Evolutionary conservation across 2,329 filamentous ascomycete species (phyloP).

Genomic region (Trichoderma pleuroti): DNA sequence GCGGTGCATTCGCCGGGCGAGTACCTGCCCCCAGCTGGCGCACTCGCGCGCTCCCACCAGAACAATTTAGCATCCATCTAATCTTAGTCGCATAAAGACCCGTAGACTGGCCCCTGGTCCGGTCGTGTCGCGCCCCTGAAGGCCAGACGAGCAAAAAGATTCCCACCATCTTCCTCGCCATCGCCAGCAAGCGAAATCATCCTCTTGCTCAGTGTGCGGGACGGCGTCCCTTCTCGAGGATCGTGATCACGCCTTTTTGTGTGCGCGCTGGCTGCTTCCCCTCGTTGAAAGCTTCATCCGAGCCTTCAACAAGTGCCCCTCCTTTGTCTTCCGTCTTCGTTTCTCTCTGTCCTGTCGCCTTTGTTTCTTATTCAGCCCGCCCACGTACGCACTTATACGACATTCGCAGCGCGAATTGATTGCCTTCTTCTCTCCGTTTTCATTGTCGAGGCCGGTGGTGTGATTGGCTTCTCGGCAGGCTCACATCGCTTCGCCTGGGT

Average conservation of each 20-base stretch:
- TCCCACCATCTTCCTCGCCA: slow-evolving; percentile 12
- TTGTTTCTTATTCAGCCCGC: slow-evolving; percentile 4
- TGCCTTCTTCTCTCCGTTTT: not conserved
- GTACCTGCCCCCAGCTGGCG: slow-evolving; percentile 2
- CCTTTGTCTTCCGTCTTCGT: slow-evolving; percentile 2
- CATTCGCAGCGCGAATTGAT: slow-evolving; percentile 16
- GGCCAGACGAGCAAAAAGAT: slow-evolving; percentile 11
- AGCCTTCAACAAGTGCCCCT: slow-evolving; percentile 12
- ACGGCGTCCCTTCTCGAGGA: slow-evolving; percentile 5
- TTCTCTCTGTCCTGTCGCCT: slow-evolving; percentile 10
- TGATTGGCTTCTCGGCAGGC: not conserved
- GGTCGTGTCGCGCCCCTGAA: slow-evolving; percentile 15
- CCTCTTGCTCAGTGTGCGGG: slow-evolving; percentile 7
- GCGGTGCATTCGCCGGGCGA: not conserved
- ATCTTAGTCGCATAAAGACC: slow-evolving; percentile 20
- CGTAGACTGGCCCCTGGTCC: slow-evolving; percentile 10
- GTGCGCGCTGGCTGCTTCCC: slow-evolving; percentile 12
- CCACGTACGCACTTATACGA: slow-evolving; percentile 9
- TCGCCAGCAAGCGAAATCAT: slow-evolving; percentile 16
- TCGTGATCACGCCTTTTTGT: slow-evolving; percentile 8
- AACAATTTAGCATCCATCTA: slow-evolving; percentile 17
- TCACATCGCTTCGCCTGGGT: slow-evolving; percentile 1
- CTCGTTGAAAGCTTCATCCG: slow-evolving; percentile 1
- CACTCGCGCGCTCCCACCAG: slow-evolving; percentile 6
- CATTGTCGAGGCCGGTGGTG: not conserved